A percentile compares a stretch with the other conserved stretches of the same genome.
Conservation (phyloP, 2,329 filamentous ascomycete genomes). For the Botrytis paeoniae region DNA sequence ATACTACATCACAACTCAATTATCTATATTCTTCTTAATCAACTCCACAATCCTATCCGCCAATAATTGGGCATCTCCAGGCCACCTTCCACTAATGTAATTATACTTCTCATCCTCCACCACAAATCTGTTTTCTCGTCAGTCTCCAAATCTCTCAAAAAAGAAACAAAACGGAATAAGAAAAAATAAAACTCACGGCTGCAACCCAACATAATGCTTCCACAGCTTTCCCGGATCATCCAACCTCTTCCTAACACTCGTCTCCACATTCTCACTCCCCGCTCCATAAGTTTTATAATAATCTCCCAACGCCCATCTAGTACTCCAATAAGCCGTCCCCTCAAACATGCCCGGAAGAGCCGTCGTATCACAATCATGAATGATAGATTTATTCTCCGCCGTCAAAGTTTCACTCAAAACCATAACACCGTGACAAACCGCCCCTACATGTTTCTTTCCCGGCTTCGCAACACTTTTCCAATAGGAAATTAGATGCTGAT, state of each 20-base stretch:
- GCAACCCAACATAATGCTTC: constrained; percentile 43
- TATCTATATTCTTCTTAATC: constrained; percentile 34
- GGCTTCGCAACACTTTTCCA: constrained; percentile 49
- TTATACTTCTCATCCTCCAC: constrained; percentile 49
- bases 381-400: constrained; percentile 40
- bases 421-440: constrained; percentile 54
- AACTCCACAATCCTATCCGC: constrained; percentile 44
- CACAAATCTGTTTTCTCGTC: constrained; percentile 42
- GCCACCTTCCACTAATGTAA: constrained; percentile 49
- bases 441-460: constrained; percentile 45
- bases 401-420: constrained; percentile 45
- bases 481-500: constrained; percentile 45
- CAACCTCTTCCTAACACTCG: constrained; percentile 45
- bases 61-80: constrained; percentile 44
- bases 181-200: constrained; percentile 42
- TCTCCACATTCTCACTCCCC: constrained; percentile 49
- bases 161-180: not conserved
- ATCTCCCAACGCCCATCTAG: constrained; percentile 49
- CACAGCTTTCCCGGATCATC: constrained; percentile 44
- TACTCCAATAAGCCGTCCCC: constrained; percentile 48
- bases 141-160: no score
- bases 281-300: constrained; percentile 57
- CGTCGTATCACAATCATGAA: constrained; percentile 48
- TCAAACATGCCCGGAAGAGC: constrained; percentile 50
- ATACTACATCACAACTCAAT: not conserved